These are phyloP conservation scores for Castanea sativa DNA, from an alignment of 306 rosid species.

Conservation along the genomic window DNA sequence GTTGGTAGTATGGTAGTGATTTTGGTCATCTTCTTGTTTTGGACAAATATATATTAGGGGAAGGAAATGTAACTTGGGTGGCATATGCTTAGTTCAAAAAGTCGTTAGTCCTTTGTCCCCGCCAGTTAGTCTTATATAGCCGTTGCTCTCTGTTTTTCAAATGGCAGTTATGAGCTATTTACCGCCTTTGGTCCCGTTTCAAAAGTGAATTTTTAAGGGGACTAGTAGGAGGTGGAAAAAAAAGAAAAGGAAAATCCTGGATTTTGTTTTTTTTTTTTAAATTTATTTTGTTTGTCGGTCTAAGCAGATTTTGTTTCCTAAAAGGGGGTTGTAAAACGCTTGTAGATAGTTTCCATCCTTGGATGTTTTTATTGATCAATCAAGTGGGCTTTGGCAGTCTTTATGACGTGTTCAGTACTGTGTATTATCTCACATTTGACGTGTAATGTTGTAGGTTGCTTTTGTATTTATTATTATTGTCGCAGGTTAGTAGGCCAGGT, in stretches of 20 bases:
- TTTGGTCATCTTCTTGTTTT: constrained; percentile 45
- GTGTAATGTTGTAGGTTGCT: constrained; percentile 7
- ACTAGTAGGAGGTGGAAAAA: constrained; percentile 48
- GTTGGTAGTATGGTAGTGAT: constrained; percentile 46
- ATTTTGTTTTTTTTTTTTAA: constrained; percentile 9
- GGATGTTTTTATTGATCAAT: constrained; percentile 19
- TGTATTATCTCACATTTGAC: constrained; percentile 14
- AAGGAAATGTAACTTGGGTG: constrained; percentile 47
- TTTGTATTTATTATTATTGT: not conserved
- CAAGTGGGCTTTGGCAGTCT: constrained; percentile 17
- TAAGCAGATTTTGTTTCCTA: not conserved
- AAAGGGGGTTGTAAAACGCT: constrained; percentile 11
- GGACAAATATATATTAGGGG: constrained; percentile 45
- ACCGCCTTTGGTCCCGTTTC: constrained; percentile 33
- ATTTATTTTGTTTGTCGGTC: not conserved
- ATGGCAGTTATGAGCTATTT: constrained; percentile 65
- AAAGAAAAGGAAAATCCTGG: not conserved
- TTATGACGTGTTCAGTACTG: not conserved
- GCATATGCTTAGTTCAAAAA: constrained; percentile 60
- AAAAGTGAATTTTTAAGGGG: constrained; percentile 28
- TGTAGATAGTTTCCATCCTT: constrained; percentile 16
- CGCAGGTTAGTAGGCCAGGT: constrained; percentile 7
- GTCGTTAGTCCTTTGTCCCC: constrained; percentile 50
- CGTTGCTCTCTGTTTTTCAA: constrained; percentile 62
- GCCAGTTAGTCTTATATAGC: constrained; percentile 48